Conservation (phyloP, 495 filamentous ascomycete genomes). For the Diplogelasinospora grovesii region DNA sequence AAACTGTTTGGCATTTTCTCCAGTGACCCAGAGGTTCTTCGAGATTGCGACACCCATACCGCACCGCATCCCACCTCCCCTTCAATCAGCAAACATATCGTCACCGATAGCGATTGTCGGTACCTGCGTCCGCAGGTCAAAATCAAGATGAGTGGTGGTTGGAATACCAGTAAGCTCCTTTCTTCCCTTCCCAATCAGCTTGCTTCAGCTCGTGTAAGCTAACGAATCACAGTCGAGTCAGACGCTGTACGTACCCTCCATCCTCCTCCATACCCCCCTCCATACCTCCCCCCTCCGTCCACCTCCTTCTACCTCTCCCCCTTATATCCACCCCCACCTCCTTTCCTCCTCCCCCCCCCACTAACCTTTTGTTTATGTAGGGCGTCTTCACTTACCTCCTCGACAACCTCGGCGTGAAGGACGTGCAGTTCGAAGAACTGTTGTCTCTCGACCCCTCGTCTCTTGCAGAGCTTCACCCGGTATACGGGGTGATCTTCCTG, state of each 20-base stretch:
- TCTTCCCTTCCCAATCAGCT: background rate
- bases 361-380: conserved; percentile 34
- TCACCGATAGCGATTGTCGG: background rate
- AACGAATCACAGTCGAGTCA: conserved; percentile 68
- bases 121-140: background rate
- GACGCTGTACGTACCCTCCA: conserved; percentile 87
- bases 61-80: too few relatives aligned
- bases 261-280: too few relatives aligned
- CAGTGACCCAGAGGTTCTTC: too few relatives aligned
- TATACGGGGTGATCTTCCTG: conserved; percentile 98
- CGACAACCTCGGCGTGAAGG: conserved; percentile 83
- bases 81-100: too few relatives aligned
- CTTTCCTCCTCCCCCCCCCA: background rate
- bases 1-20: too few relatives aligned
- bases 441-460: conserved; percentile 77
- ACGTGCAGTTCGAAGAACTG: conserved; percentile 96
- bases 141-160: conserved; percentile 50
- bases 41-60: too few relatives aligned
- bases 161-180: conserved; percentile 47
- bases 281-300: too few relatives aligned
- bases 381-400: conserved; percentile 95
- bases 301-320: conserved; percentile 7
- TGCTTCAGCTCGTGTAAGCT: conserved; percentile 20
- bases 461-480: conserved; percentile 69
- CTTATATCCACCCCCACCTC: conserved; percentile 8